Evolutionary conservation across 441 rosid genomes (phyloP).

Genomic region (Manihot esculenta): DNA sequence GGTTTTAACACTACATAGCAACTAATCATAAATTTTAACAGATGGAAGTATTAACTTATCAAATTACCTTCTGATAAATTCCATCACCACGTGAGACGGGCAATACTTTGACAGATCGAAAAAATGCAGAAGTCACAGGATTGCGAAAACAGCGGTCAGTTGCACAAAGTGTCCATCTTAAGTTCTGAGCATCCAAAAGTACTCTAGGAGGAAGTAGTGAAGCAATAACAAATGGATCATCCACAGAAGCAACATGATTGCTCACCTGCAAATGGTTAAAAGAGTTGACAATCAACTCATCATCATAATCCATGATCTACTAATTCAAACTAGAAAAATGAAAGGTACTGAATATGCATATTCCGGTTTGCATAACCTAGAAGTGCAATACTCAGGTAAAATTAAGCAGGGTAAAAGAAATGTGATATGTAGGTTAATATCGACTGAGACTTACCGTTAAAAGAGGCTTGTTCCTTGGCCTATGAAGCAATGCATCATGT

Average conservation of each 20-base stretch:
- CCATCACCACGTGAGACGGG: slow-evolving; percentile 96
- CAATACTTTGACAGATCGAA: slow-evolving; percentile 75
- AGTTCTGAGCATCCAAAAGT: slow-evolving; percentile 70
- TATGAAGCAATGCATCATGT: slow-evolving; percentile 71
- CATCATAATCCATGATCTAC: background rate
- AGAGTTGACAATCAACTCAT: background rate
- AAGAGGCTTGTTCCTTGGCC: slow-evolving; percentile 74
- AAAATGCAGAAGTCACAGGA: slow-evolving; percentile 89
- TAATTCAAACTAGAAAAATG: background rate
- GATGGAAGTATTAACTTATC: background rate
- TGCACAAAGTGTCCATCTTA: slow-evolving; percentile 98
- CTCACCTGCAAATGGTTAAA: slow-evolving; percentile 62
- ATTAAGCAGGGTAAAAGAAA: background rate
- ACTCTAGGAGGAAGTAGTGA: slow-evolving; percentile 81
- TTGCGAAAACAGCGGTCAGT: slow-evolving; percentile 84
- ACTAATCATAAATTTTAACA: background rate
- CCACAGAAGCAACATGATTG: slow-evolving; percentile 94
- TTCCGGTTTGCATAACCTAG: background rate
- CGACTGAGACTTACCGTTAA: slow-evolving; percentile 55
- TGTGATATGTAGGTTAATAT: background rate
- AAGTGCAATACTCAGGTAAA: background rate
- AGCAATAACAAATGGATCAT: slow-evolving; percentile 88
- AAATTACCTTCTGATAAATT: slow-evolving; percentile 83
- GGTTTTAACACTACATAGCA: no score
- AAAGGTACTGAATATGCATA: background rate